Evolutionary conservation across 805 yeast species (phyloP), one percentile per base, ranked within the genome.

Genomic region (Saccharomyces kudriavzevii): DNA sequence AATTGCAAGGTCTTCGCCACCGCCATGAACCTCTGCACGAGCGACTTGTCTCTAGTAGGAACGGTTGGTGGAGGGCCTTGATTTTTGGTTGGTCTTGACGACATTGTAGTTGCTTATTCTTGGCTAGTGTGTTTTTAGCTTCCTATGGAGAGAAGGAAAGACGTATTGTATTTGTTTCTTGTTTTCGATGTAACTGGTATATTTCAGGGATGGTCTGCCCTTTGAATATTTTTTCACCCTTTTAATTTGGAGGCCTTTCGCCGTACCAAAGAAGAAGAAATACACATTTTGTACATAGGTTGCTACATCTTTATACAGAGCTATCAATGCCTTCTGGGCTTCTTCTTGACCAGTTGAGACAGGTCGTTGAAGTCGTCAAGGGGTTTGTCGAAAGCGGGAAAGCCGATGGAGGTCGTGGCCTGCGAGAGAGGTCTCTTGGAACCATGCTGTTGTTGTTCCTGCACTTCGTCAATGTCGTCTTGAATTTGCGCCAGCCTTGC

Each of bases 331-430:
- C 24, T 35, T 35, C 43, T 35, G 22, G 43, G 43, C 63, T 79
- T 78, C 70, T 85, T 85, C 63, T 80, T 82, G 9, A 84, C 86
- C 74, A 81, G 74, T 3, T 80, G 71, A 0, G 88, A 79, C 56
- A 85, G 70, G 64, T 85, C 89, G 60, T 84, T 83, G 8, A 84
- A 10, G 83, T 82, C 51, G 5, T 17, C 43, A 35, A 35, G 43
- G 43, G 43, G 43, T 24, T 35, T 35, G 17, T 35, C 24, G 43
- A 35, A 24, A 8, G 43, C 24, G 13, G 43, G 43, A 13, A 35
- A 35, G 43, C 43, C 43, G 43, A 35, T 35, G 43, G 43, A 35
- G 43, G 43, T 35, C 3, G 24, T 17, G 22, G 43, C 2, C 22
- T 35, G 43, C 4, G 43, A 6, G 10, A 35, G 22, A 17, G 43